Evolutionary conservation across 2,329 filamentous ascomycete genomes (phyloP).

Genomic region (Aschersonia sp.): DNA sequence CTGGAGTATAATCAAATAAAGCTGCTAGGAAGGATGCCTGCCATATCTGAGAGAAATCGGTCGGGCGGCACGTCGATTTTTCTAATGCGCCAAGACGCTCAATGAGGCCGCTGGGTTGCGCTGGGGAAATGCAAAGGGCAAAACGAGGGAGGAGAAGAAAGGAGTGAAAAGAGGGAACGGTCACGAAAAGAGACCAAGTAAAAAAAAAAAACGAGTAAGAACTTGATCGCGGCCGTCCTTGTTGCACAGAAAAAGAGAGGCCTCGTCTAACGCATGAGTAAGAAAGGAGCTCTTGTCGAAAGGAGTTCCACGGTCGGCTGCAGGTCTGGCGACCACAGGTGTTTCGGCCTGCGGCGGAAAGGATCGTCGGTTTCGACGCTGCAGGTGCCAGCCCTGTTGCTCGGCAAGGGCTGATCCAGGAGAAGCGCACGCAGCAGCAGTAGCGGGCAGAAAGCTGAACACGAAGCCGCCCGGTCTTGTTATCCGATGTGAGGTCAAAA

Average conservation of each 20-base stretch:
- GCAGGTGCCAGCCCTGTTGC: background rate
- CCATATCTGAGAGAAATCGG: background rate
- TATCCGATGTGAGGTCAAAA: too few relatives aligned
- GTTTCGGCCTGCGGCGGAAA: slow-evolving; percentile 1
- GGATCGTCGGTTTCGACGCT: background rate
- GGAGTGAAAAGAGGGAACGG: background rate
- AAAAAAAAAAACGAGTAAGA: background rate
- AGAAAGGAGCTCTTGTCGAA: background rate
- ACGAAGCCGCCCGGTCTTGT: too few relatives aligned
- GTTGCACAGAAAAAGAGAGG: background rate
- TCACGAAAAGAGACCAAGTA: background rate
- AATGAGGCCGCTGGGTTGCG: background rate
- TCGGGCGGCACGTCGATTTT: too few relatives aligned
- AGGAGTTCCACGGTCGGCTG: background rate
- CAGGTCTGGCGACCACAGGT: background rate
- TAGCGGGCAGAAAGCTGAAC: background rate
- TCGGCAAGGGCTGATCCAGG: too few relatives aligned
- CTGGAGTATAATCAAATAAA: background rate
- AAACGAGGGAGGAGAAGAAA: background rate
- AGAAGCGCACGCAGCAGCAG: background rate
- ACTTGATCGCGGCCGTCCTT: background rate
- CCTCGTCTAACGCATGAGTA: background rate
- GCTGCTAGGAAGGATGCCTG: background rate
- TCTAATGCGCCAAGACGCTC: background rate
- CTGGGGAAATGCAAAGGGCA: background rate